Percentiles rank a stretch among this genome's conserved stretches.
Evolutionary conservation across 495 filamentous ascomycete genomes (phyloP).

Genomic region (Penicillium waksmanii): DNA sequence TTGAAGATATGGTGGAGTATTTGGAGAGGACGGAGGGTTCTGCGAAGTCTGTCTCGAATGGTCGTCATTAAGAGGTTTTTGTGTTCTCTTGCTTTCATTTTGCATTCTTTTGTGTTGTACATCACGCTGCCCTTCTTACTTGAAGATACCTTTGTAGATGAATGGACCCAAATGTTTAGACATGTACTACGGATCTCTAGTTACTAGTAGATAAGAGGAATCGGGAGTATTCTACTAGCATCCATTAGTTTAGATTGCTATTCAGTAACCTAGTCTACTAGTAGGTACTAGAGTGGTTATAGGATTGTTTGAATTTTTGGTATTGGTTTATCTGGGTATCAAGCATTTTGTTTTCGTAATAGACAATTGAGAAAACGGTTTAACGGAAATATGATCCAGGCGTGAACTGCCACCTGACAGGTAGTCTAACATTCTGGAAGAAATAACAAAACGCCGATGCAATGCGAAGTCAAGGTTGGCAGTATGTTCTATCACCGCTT

Average conservation of each 20-base stretch:
- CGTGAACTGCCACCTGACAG: not conserved
- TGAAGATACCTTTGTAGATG: constrained; percentile 28
- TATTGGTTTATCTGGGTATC: constrained; percentile 35
- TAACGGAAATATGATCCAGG: not conserved
- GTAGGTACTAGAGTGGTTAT: not conserved
- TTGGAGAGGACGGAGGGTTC: constrained; percentile 60
- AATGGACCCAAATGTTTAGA: constrained; percentile 25
- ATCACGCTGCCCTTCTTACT: constrained; percentile 20
- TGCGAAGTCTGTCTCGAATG: constrained; percentile 34
- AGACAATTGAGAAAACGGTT: constrained; percentile 4
- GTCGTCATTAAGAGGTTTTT: constrained; percentile 34
- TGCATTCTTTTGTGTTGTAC: constrained; percentile 25
- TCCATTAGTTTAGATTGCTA: too few species aligned
- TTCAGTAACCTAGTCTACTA: too few species aligned
- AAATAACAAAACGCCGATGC: constrained; percentile 25
- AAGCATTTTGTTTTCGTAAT: constrained; percentile 29
- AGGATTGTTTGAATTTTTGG: not conserved
- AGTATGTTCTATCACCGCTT: constrained; percentile 42
- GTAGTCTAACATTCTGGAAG: not conserved
- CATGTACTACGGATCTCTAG: not conserved
- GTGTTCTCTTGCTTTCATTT: constrained; percentile 12
- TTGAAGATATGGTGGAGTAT: constrained; percentile 83
- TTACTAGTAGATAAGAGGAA: not conserved
- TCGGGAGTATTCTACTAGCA: too few species aligned
- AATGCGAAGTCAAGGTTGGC: constrained; percentile 18